phyloP scores from a whole-genome alignment of 176 grass and related monocot species.

The Hyparrhenia diplandra region DNA sequence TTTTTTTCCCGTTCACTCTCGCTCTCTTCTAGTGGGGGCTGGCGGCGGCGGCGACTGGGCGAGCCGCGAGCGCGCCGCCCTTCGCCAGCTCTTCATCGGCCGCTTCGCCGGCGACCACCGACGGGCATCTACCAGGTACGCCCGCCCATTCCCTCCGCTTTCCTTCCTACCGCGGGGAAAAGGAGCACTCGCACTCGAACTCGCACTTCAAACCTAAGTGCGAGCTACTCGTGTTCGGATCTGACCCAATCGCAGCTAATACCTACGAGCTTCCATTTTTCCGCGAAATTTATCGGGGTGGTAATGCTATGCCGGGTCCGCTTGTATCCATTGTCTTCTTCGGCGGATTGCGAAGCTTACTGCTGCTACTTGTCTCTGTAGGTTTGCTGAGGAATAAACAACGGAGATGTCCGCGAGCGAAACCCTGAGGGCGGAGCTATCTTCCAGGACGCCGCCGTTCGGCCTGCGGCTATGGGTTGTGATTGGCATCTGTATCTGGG shows the following conservation, averaged over 20 bases:
- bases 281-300: background rate
- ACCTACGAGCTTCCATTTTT: background rate
- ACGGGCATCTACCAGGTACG: background rate
- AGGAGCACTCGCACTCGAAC: background rate
- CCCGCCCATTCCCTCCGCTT: background rate
- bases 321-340: background rate
- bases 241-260: background rate
- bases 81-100: background rate
- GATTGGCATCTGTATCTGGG: constrained; percentile 32
- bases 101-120: background rate
- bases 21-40: background rate
- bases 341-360: background rate
- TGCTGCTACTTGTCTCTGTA: background rate
- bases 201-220: background rate
- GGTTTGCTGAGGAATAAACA: background rate
- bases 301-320: background rate
- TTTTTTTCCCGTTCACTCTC: background rate
- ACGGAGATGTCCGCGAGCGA: background rate
- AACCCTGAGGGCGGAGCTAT: background rate
- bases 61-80: background rate
- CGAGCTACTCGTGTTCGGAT: background rate
- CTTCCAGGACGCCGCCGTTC: constrained; percentile 18
- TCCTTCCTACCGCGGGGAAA: background rate
- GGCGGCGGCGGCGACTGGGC: constrained; percentile 1
- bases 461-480: constrained; percentile 23